These are phyloP conservation scores for Nemania abortiva DNA, from an alignment of 2,329 filamentous ascomycete species.

Conservation along the genomic window DNA sequence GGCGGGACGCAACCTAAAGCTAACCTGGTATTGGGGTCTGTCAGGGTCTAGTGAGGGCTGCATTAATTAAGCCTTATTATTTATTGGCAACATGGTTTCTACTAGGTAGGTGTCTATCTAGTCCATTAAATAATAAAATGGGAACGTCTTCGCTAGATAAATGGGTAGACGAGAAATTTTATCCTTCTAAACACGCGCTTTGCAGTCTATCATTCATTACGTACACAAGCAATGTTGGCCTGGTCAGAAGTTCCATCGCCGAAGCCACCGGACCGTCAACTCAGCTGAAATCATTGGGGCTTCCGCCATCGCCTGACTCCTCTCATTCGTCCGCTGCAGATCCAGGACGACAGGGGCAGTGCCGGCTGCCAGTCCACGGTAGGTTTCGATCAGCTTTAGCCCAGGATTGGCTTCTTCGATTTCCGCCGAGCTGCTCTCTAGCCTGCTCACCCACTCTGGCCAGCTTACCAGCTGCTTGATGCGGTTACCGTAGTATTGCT, in stretches of 20 bases:
- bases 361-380: conserved; percentile 48
- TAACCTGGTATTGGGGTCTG: background rate
- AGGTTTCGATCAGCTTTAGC: conserved; percentile 57
- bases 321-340: conserved; percentile 54
- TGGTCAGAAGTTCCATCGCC: conserved; percentile 56
- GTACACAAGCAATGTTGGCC: background rate
- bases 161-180: background rate
- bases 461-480: conserved; percentile 57
- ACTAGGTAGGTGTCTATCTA: background rate
- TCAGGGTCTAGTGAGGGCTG: background rate
- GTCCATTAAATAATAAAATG: background rate
- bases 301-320: conserved; percentile 57
- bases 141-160: background rate
- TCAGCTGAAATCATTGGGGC: conserved; percentile 57
- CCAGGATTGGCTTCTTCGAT: conserved; percentile 23
- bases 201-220: background rate
- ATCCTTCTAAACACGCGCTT: background rate
- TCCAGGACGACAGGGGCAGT: conserved; percentile 53
- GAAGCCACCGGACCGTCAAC: conserved; percentile 62
- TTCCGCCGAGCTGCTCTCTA: conserved; percentile 55
- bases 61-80: background rate
- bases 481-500: conserved; percentile 54
- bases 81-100: background rate
- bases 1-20: background rate
- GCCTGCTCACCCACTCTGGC: conserved; percentile 58